Base-by-base conservation (phyloP, 805 yeast genomes). In the Ogataea angusta region DNA sequence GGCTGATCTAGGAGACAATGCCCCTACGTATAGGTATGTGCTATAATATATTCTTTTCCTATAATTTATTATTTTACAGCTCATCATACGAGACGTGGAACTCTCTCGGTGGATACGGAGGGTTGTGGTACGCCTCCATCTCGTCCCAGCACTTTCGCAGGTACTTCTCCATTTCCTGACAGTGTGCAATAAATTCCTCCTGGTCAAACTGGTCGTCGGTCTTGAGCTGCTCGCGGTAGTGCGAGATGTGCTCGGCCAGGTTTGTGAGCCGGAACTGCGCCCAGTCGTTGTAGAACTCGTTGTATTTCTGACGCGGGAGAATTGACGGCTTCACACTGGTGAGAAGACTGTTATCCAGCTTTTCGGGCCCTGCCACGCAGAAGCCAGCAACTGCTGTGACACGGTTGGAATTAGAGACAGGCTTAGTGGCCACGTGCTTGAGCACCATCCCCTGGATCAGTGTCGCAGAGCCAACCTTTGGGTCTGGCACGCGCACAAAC, bases 351-450 rank as follows among this genome's bases (percentile, higher is more conserved):
- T 62, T 58, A 38, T 63, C 67, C 10, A 60, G 54, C 10, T 46
- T 36, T 9, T 49, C 54, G 9, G 60, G 51, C 22, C 50, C 58
- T 15, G 53, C 48, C 6, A 63, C 54, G 30, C 52, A 54, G 31
- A 48, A 61, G n/a, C 63, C 62, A 7, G 52, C 53, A 5, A 61
- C 66, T 24, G 54, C 46, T 5, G 63, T 52, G 32, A 63, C 61
- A 48, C 67, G 53, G 45, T 63, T 63, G 29, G 59, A 58, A 31
- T 62, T 60, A 10, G 62, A 47, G 28, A 53, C 49, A n/a, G 77
- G 75, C 38, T 67, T 67, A 14, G 74, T 66, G 7, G 76, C 78
- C 43, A 73, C 60, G 45, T 73, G 77, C 47, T 62, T 67, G 16
- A 72, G 52, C 24, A 70, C 59, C 39, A 73, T 60, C 6, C 76